These are phyloP conservation scores for Cryptosporidium ubiquitum DNA, from an alignment of 169 alveolate species.

Conservation along the genomic window DNA sequence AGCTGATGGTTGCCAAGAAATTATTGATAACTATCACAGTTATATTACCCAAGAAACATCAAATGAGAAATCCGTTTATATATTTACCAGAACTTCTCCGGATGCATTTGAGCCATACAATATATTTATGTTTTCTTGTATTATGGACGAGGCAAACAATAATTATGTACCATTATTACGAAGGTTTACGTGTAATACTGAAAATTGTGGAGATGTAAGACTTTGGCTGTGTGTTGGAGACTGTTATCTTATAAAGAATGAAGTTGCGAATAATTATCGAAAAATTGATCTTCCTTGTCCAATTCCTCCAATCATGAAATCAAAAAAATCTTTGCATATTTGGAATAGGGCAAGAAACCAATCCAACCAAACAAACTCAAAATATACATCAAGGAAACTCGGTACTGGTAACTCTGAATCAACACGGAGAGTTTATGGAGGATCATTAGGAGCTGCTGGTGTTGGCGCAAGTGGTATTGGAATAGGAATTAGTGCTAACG, in stretches of 20 bases:
- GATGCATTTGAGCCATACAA: slow-evolving; percentile 36
- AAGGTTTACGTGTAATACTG: slow-evolving; percentile 35
- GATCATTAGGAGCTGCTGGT: slow-evolving; percentile 28
- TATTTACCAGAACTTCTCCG: slow-evolving; percentile 44
- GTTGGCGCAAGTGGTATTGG: slow-evolving; percentile 27
- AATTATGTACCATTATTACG: slow-evolving; percentile 26
- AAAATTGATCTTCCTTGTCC: slow-evolving; percentile 60
- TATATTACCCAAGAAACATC: slow-evolving; percentile 30
- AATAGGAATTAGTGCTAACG: not conserved
- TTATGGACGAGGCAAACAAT: slow-evolving; percentile 10
- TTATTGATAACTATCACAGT: slow-evolving; percentile 51
- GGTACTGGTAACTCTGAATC: not conserved
- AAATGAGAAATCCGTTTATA: slow-evolving; percentile 58
- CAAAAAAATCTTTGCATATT: slow-evolving; percentile 22
- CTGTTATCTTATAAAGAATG: slow-evolving; percentile 36
- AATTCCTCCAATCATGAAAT: slow-evolving; percentile 48
- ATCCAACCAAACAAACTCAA: not conserved
- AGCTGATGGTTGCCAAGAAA: slow-evolving; percentile 32
- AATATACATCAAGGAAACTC: not conserved
- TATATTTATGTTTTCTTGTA: slow-evolving; percentile 57
- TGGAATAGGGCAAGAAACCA: slow-evolving; percentile 7
- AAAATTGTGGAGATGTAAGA: slow-evolving; percentile 27
- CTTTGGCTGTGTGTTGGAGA: slow-evolving; percentile 68
- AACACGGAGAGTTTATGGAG: not conserved
- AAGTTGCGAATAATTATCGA: slow-evolving; percentile 28